phyloP scores from a whole-genome alignment of 495 filamentous ascomycete genomes.

The Penicillium verhagenii region DNA sequence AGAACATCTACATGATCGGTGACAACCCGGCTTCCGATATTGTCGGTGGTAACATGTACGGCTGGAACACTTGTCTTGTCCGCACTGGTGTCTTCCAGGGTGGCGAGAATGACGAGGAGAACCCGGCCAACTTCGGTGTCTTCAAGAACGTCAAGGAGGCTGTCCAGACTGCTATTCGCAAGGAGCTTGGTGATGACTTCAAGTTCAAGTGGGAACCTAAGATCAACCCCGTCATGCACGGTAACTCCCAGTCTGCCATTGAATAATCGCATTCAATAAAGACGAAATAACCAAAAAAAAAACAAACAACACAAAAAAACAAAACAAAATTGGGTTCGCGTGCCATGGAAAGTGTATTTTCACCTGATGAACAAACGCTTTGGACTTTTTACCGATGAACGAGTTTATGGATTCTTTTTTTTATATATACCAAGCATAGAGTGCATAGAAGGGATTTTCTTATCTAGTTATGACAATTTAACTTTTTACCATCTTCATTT shows the following conservation, averaged over 20 bases:
- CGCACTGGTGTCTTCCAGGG: constrained; percentile 62
- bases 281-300: no score
- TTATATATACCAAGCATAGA: constrained; percentile 3
- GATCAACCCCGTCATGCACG: constrained; percentile 62
- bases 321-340: neutral
- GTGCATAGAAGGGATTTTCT: neutral
- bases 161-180: constrained; percentile 52
- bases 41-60: constrained; percentile 76
- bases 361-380: constrained; percentile 1
- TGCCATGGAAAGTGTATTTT: neutral
- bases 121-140: constrained; percentile 59
- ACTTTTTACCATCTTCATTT: neutral
- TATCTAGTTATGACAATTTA: neutral
- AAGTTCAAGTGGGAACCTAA: constrained; percentile 56
- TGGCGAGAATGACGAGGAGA: constrained; percentile 51
- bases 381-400: constrained; percentile 1
- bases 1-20: constrained; percentile 80
- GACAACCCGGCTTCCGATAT: constrained; percentile 80
- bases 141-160: constrained; percentile 56
- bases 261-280: no score
- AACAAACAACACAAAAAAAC: neutral
- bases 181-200: constrained; percentile 57
- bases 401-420: constrained; percentile 4
- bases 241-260: constrained; percentile 50
- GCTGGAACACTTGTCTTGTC: constrained; percentile 75